Evolutionary conservation across 371 early-diverging fungal species (phyloP).

Genomic region (Capniomyces stellatus): DNA sequence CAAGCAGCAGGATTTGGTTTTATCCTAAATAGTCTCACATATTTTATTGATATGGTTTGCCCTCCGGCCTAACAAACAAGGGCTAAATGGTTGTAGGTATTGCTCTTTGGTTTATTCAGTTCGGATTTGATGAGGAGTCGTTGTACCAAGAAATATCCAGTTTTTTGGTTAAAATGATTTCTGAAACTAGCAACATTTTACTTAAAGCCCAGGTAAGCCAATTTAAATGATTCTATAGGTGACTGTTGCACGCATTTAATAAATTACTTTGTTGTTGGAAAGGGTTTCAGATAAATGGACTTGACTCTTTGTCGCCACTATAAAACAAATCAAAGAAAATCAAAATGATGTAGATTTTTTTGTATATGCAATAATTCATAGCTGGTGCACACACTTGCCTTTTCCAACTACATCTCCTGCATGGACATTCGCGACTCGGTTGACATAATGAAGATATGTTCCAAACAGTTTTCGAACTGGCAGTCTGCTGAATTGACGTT

Average conservation of each 20-base stretch:
- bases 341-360: too few relatives aligned
- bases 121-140: conserved; percentile 42
- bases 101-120: conserved; percentile 41
- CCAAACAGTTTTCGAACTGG: conserved; percentile 1
- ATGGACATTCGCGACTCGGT: not conserved
- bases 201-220: conserved; percentile 8
- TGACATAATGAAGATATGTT: conserved; percentile 2
- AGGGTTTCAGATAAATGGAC: too few relatives aligned
- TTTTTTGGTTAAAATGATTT: conserved; percentile 6
- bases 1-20: too few relatives aligned
- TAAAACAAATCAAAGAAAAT: too few relatives aligned
- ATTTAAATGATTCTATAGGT: too few relatives aligned
- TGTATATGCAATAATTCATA: not conserved
- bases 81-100: conserved; percentile 19
- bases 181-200: conserved; percentile 5
- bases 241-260: too few relatives aligned
- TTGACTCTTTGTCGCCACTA: too few relatives aligned
- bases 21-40: too few relatives aligned
- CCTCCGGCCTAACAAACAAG: not conserved
- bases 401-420: not conserved
- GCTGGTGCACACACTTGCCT: not conserved
- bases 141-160: conserved; percentile 27
- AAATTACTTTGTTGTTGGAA: too few relatives aligned
- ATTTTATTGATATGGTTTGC: not conserved
- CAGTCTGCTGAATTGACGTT: not conserved